phyloP scores from a whole-genome alignment of 306 rosid genomes.

The Corylus americana region DNA sequence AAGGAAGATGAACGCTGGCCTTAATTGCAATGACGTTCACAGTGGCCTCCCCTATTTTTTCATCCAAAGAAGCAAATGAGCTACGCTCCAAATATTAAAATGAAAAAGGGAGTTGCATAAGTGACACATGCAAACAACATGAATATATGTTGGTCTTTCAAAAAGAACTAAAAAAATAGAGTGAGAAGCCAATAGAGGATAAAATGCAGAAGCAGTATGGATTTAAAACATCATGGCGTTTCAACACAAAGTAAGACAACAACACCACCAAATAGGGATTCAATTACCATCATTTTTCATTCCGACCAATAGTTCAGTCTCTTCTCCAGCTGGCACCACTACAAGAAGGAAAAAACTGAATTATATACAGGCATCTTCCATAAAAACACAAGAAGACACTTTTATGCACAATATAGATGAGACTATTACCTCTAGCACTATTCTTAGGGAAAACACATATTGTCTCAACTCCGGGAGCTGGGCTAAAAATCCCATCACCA shows the following conservation, averaged over 20 bases:
- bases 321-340: constrained; percentile 89
- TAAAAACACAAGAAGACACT: not conserved
- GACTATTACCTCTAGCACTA: constrained; percentile 57
- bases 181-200: not conserved
- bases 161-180: not conserved
- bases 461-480: constrained; percentile 84
- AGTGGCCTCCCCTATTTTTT: constrained; percentile 69
- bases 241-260: not conserved
- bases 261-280: constrained; percentile 11
- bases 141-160: constrained; percentile 7
- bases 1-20: constrained; percentile 87
- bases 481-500: constrained; percentile 52
- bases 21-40: constrained; percentile 74
- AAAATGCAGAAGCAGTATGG: not conserved
- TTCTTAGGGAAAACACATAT: constrained; percentile 76
- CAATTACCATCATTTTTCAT: constrained; percentile 82
- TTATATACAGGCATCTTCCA: constrained; percentile 1
- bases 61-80: constrained; percentile 38
- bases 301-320: constrained; percentile 79
- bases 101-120: not conserved
- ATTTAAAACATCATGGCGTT: not conserved
- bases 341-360: constrained; percentile 37
- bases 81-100: constrained; percentile 9
- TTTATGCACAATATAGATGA: not conserved
- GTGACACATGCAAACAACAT: not conserved